These are phyloP conservation scores for Fusarium nisikadoi DNA, from an alignment of 2,329 filamentous ascomycete genomes.

Conservation along the genomic window DNA sequence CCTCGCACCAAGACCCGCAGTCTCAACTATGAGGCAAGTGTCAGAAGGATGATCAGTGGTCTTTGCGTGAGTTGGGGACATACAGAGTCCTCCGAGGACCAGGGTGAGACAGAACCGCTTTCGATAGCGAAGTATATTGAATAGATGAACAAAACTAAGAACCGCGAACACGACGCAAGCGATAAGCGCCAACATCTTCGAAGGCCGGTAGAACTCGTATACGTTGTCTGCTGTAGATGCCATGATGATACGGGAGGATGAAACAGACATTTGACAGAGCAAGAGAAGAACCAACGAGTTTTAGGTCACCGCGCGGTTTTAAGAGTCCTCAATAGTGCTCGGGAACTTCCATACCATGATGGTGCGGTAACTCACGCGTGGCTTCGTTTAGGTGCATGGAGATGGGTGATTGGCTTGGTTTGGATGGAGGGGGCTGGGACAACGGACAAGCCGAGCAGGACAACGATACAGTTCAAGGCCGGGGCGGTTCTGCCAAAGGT, in stretches of 20 bases:
- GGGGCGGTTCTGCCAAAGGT: background rate
- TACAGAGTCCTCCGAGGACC: background rate
- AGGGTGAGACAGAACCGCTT: background rate
- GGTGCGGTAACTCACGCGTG: background rate
- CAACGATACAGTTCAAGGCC: background rate
- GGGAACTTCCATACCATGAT: background rate
- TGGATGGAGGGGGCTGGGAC: background rate
- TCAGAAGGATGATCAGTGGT: background rate
- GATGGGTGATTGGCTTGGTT: background rate
- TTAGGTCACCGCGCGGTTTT: background rate
- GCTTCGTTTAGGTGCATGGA: background rate
- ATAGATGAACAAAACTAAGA: background rate
- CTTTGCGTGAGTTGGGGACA: fast-evolving
- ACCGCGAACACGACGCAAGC: background rate
- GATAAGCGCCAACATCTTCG: background rate
- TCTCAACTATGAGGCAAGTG: background rate
- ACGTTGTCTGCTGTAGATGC: background rate
- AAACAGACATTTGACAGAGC: no score
- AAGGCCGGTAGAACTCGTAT: background rate
- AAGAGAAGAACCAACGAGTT: no score
- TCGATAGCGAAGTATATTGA: background rate
- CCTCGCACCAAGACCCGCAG: background rate
- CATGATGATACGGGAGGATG: background rate
- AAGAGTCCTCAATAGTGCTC: no score
- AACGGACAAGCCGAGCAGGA: background rate